Evolutionary conservation across 257 asterid genomes (phyloP), one percentile per base, ranked within the genome.

Genomic region (Solanum tarijense): DNA sequence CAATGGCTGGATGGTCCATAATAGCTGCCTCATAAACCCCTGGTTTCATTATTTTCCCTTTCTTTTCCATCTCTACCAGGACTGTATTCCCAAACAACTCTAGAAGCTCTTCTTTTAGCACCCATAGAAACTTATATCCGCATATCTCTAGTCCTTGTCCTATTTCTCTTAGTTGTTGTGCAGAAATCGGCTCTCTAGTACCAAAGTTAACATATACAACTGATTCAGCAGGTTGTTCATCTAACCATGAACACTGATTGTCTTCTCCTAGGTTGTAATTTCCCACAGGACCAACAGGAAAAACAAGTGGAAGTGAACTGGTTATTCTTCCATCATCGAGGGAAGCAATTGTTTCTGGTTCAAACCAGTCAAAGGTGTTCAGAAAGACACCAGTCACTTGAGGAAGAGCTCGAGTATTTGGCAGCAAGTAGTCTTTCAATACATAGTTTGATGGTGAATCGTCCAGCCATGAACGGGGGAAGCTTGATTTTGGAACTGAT

Each of bases 211-310:
- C 88, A 12, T 88, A 90, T 75, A 92, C 88, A 62, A 92, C 92
- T 34, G 94, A 88, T 43, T 58, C 88, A 21, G 86, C 84, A 39
- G 90, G 85, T 46, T 91, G 89, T 12, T 89, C 90, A 18, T 89
- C 79, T 31, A 91, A 79, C 94, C 94, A 91, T 18, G 90, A 69
- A 55, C 78, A 83, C 36, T 84, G 43, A 84, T 60, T 71, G 72
- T 88, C 79, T 79, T 87, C 88, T 62, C 72, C 86, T 23, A 87
- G 85, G 73, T 88, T 88, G 43, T 86, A 13, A 20, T 87, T 41
- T 87, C 52, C 88, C 71, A 89, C 72, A 52, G 92, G 94, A 10
- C 94, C 93, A n/a, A 91, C 39, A 12, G 93, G 92, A 85, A 90
- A 89, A 39, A 92, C 89, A 62, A 88, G 89, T 29, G 91, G 92